Base-by-base conservation (phyloP, 352 stramenopile genomes). In the Phytophthora cactorum region DNA sequence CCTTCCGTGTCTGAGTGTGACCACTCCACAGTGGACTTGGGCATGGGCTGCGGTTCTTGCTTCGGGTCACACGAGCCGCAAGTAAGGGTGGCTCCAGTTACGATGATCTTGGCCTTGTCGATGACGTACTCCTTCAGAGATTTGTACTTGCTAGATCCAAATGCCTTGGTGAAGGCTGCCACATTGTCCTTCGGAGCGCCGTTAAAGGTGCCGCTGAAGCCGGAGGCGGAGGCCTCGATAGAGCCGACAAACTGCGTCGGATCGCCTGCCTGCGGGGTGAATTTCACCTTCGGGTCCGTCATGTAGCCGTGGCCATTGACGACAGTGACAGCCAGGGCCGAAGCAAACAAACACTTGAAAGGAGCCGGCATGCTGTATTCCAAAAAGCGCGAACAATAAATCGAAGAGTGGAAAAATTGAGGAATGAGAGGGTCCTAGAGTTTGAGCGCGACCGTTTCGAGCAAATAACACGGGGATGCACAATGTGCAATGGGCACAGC, bases 231-330 rank as follows among this genome's bases (percentile, higher is more conserved):
- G 17, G 68, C 47, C 38, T 75, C 56, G 52, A 75, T 72, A 17
- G 68, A 72, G 29, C 52, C 62, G 46, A 75, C 68, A 51, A 62
- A 75, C 45, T 75, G 68, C 31, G 68, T 75, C 52, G 56, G 52
- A 47, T 75, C 68, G 22, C 45, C 36, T 43, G 36, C 36, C 11
- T 62, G 6, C 50, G 57, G 57, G 31, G 64, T 45, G 57, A 75
- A 75, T 8, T 31, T 75, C 45, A 64, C 62, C 9, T 57, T 63
- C 17, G 68, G 68, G 45, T 65, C 46, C 38, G 62, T 68, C 62
- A 72, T 58, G 62, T 72, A 75, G 44, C 68, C 62, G 52, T 75
- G 68, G 12, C 34, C 68, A 31, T 61, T 68, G 22, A 64, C 62
- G 12, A 22, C 51, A 11, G 52, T 43, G 9, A 32, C 52, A 22